These are phyloP conservation scores for Kodamaea derodonti DNA, from an alignment of 1,139 yeast genomes.

Conservation along the genomic window DNA sequence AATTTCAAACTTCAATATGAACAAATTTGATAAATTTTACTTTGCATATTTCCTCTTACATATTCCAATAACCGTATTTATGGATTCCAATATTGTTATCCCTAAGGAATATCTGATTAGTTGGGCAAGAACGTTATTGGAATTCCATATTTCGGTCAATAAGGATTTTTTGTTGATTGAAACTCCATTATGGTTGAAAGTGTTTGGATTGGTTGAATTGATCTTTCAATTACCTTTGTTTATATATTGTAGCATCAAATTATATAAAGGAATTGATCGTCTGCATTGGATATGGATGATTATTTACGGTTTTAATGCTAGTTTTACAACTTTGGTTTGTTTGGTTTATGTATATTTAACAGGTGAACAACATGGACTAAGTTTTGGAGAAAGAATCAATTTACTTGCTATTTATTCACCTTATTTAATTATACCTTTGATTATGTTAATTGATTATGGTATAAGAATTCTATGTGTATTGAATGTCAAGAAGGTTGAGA, in stretches of 20 bases:
- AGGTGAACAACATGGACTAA: conserved; percentile 33
- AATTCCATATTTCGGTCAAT: conserved; percentile 58
- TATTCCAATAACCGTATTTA: conserved; percentile 66
- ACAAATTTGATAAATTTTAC: conserved; percentile 21
- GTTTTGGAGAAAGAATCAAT: conserved; percentile 30
- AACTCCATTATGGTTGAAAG: conserved; percentile 63
- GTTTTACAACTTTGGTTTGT: conserved; percentile 69
- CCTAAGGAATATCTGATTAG: conserved; percentile 48
- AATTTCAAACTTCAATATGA: conserved; percentile 3
- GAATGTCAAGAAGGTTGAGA: no score
- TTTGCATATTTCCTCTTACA: conserved; percentile 47
- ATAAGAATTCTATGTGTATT: conserved; percentile 5
- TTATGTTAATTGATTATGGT: conserved; percentile 47
- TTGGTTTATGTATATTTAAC: conserved; percentile 38
- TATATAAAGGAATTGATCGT: conserved; percentile 14
- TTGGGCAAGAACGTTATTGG: conserved; percentile 46
- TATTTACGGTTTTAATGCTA: conserved; percentile 76
- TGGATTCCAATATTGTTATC: conserved; percentile 71
- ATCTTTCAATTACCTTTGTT: conserved; percentile 78
- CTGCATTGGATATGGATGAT: conserved; percentile 48
- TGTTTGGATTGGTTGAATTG: conserved; percentile 70
- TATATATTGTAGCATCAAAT: conserved; percentile 33
- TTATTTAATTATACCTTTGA: conserved; percentile 59
- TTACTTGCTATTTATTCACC: conserved; percentile 60
- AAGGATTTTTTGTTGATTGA: conserved; percentile 63